Conservation (phyloP, 805 yeast genomes). For the Ogataea ganodermae region DNA sequence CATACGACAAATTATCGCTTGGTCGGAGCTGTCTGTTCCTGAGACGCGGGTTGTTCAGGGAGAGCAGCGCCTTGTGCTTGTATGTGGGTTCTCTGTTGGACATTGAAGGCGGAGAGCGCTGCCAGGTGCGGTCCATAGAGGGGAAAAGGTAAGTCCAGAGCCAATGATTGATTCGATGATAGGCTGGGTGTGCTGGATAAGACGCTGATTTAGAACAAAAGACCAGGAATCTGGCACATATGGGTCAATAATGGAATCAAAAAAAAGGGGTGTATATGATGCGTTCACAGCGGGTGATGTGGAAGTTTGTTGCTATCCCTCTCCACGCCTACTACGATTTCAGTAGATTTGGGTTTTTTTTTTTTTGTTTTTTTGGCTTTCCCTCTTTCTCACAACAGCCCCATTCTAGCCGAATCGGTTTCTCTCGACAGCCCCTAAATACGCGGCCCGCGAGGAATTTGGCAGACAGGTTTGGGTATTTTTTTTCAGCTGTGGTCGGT, state of each 20-base stretch:
- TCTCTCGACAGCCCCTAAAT: constrained; percentile 1
- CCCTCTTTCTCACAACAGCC: background rate
- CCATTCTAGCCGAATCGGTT: background rate
- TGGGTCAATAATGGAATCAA: background rate
- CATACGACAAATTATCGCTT: constrained; percentile 15
- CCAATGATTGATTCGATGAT: background rate
- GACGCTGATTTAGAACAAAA: background rate
- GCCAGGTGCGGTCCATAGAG: background rate
- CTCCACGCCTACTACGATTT: background rate
- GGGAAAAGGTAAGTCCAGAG: background rate
- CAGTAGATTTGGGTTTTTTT: background rate
- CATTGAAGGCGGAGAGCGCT: constrained; percentile 7
- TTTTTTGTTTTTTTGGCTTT: background rate
- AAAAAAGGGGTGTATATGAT: too few relatives aligned
- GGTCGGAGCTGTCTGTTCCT: constrained; percentile 17
- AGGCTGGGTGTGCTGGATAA: background rate
- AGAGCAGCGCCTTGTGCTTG: constrained; percentile 18
- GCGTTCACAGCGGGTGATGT: background rate
- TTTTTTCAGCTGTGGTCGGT: background rate
- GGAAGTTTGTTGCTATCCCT: background rate
- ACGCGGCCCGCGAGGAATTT: background rate
- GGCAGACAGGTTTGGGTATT: background rate
- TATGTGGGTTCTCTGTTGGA: constrained; percentile 17
- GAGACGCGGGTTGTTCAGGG: constrained; percentile 18
- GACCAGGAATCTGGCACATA: background rate